phyloP scores from a whole-genome alignment of 495 filamentous ascomycete species.

The Xylaria acuta region DNA sequence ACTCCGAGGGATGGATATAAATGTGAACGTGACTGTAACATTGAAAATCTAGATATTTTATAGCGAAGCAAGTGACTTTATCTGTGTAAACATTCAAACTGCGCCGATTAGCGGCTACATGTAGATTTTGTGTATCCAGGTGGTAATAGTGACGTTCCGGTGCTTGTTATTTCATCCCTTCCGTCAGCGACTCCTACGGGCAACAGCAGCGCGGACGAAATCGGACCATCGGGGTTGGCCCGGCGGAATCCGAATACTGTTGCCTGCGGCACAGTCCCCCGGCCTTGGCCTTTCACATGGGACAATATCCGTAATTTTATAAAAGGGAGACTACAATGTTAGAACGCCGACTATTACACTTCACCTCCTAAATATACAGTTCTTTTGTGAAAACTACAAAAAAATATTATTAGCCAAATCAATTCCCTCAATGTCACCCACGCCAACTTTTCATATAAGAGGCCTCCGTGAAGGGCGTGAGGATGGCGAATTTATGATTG shows the following conservation, averaged over 20 bases:
- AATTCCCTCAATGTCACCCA: slow-evolving; percentile 3
- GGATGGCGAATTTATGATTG: slow-evolving; percentile 13
- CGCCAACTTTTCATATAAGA: slow-evolving; percentile 17
- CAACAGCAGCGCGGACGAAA: neutral
- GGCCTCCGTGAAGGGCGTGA: neutral
- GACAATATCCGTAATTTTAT: neutral
- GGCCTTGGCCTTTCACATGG: neutral
- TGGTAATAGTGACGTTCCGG: neutral
- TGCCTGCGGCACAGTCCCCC: too few relatives aligned
- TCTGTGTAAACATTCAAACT: neutral
- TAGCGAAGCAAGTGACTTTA: neutral
- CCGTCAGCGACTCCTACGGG: neutral
- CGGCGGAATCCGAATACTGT: neutral
- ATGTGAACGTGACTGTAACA: neutral
- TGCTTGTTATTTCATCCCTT: neutral
- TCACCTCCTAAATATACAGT: too few relatives aligned
- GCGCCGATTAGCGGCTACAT: neutral
- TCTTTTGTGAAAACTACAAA: too few relatives aligned
- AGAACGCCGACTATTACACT: neutral
- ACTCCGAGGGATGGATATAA: neutral
- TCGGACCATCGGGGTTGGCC: neutral
- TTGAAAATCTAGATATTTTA: neutral
- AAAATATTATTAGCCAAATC: neutral
- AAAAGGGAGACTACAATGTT: neutral
- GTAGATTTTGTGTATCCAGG: neutral